Conservation (phyloP, 2,329 filamentous ascomycete genomes). For the Tolypocladium nubicola region DNA sequence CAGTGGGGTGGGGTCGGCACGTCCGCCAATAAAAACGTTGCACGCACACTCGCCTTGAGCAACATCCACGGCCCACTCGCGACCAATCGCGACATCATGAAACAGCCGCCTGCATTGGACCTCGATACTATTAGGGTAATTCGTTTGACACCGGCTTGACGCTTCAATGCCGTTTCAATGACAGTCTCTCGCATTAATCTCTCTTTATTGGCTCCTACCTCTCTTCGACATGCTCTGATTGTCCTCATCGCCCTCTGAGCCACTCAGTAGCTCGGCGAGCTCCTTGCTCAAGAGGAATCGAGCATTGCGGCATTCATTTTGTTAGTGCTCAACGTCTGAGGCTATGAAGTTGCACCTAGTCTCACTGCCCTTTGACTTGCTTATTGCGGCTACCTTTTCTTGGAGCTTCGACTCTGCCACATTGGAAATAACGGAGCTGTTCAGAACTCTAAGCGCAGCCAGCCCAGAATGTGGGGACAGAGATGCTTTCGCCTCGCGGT, state of each 20-base stretch:
- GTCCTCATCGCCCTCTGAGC: too few relatives aligned
- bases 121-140: background rate
- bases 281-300: background rate
- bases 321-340: background rate
- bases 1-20: background rate
- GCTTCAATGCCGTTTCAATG: background rate
- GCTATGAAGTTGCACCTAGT: too few relatives aligned
- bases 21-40: background rate
- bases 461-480: too few relatives aligned
- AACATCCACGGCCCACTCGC: background rate
- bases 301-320: background rate
- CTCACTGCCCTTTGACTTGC: too few relatives aligned
- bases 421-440: too few relatives aligned
- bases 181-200: background rate
- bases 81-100: background rate
- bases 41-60: background rate
- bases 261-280: too few relatives aligned
- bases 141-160: background rate
- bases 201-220: background rate
- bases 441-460: too few relatives aligned
- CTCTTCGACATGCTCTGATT: too few relatives aligned
- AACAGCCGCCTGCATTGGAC: background rate
- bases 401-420: too few relatives aligned
- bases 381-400: too few relatives aligned
- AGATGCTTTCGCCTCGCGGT: too few relatives aligned